These are phyloP conservation scores for Boechera divaricarpa DNA, from an alignment of 345 rosid species.

Conservation along the genomic window DNA sequence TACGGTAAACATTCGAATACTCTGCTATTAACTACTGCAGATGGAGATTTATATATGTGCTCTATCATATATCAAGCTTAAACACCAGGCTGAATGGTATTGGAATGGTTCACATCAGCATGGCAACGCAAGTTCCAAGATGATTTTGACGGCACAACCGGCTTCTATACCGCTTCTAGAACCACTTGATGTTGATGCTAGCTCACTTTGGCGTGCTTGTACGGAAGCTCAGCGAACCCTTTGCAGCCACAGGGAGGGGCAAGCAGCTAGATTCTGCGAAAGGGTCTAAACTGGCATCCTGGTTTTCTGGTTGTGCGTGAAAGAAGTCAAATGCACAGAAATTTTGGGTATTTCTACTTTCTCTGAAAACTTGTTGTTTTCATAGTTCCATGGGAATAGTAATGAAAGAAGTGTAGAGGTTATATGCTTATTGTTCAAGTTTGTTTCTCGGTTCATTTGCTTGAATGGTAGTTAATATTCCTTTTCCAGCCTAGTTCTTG, in stretches of 20 bases:
- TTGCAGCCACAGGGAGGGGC: conserved; percentile 62
- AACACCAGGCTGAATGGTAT: not conserved
- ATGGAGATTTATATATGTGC: not conserved
- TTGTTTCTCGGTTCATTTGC: conserved; percentile 31
- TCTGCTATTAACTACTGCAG: not conserved
- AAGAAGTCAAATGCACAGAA: conserved; percentile 74
- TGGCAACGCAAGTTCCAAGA: conserved; percentile 50
- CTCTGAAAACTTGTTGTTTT: conserved; percentile 4
- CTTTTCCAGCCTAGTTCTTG: not conserved
- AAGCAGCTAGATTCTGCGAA: conserved; percentile 48
- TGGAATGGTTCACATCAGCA: conserved; percentile 42
- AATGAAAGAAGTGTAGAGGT: not conserved
- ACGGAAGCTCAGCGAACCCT: conserved; percentile 41
- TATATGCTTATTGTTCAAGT: conserved; percentile 53
- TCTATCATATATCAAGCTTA: conserved; percentile 37
- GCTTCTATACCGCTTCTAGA: conserved; percentile 38
- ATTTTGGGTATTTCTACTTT: conserved; percentile 55
- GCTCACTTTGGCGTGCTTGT: conserved; percentile 42
- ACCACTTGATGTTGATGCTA: conserved; percentile 33
- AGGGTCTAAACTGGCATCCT: conserved; percentile 26
- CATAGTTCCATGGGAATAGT: not conserved
- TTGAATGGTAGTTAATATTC: not conserved
- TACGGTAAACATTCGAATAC: not conserved
- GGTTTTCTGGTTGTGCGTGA: conserved; percentile 56
- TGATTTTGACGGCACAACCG: conserved; percentile 50